Conservation (phyloP, 768 basidiomycete species). For the Podaxis mareebaensis region DNA sequence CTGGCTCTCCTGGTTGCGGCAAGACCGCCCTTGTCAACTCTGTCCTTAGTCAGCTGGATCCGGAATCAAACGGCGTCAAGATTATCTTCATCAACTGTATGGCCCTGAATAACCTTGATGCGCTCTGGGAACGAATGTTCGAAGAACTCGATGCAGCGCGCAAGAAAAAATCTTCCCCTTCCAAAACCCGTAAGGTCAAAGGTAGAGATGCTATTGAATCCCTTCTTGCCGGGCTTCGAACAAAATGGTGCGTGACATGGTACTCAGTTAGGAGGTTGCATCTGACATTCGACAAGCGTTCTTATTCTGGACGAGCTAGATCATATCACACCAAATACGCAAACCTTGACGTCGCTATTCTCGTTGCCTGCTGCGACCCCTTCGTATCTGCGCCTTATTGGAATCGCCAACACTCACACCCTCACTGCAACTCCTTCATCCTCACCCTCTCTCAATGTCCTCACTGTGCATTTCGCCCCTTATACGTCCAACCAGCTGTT, state of each 20-base stretch:
- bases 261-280: constrained; percentile 1
- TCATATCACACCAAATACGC: constrained; percentile 66
- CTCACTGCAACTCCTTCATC: constrained; percentile 57
- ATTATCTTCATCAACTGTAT: constrained; percentile 77
- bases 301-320: constrained; percentile 88
- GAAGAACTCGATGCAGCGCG: constrained; percentile 49
- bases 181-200: constrained; percentile 39
- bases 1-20: constrained; percentile 90
- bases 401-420: constrained; percentile 89
- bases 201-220: constrained; percentile 49
- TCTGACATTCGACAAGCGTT: constrained; percentile 45
- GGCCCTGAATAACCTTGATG: constrained; percentile 66
- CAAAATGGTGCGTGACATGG: constrained; percentile 51
- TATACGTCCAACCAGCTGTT: constrained; percentile 75
- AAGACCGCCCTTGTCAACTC: constrained; percentile 85
- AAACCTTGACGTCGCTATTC: constrained; percentile 64
- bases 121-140: constrained; percentile 68
- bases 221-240: constrained; percentile 40
- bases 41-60: constrained; percentile 46
- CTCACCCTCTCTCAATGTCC: constrained; percentile 41
- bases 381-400: constrained; percentile 65
- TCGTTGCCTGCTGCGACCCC: constrained; percentile 58
- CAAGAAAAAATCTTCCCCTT: constrained; percentile 35
- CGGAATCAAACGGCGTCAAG: constrained; percentile 39
- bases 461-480: constrained; percentile 78